Evolutionary conservation across 805 yeast species (phyloP).

Genomic region (Schizosaccharomyces cryophilus): DNA sequence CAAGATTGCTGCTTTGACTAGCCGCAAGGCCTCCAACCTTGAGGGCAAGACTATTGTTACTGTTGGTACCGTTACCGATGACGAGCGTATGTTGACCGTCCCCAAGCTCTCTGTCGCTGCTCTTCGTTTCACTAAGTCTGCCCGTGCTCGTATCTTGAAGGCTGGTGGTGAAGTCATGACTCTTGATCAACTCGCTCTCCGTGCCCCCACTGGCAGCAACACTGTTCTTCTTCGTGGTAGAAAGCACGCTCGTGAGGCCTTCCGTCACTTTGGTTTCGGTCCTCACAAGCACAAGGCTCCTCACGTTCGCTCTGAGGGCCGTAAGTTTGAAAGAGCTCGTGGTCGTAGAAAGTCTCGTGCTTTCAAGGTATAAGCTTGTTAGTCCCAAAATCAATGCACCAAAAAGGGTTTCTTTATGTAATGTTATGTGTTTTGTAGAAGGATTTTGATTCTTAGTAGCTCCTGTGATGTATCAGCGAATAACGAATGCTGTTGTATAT

Average conservation of each 20-base stretch:
- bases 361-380: slow-evolving; percentile 78
- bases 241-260: slow-evolving; percentile 97
- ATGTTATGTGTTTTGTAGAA: too few relatives aligned
- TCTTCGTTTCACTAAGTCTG: slow-evolving; percentile 96
- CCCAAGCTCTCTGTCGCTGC: slow-evolving; percentile 98
- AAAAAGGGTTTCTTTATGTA: background rate
- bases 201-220: slow-evolving; percentile 99
- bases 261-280: slow-evolving; percentile 98
- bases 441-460: too few relatives aligned
- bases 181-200: slow-evolving; percentile 93
- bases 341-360: slow-evolving; percentile 99
- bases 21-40: slow-evolving; percentile 41
- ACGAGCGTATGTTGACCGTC: slow-evolving; percentile 74
- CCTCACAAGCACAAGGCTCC: slow-evolving; percentile 99
- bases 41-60: slow-evolving; percentile 77
- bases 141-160: slow-evolving; percentile 88
- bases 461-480: too few relatives aligned
- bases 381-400: background rate
- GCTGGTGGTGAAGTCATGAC: slow-evolving; percentile 99
- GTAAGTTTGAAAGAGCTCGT: slow-evolving; percentile 99
- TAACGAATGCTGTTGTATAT: too few relatives aligned
- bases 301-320: slow-evolving; percentile 88
- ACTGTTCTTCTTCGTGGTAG: slow-evolving; percentile 96
- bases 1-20: slow-evolving; percentile 39
- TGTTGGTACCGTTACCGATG: slow-evolving; percentile 98